These are phyloP conservation scores for Tarenaya hassleriana DNA, from an alignment of 345 rosid genomes.

Conservation along the genomic window DNA sequence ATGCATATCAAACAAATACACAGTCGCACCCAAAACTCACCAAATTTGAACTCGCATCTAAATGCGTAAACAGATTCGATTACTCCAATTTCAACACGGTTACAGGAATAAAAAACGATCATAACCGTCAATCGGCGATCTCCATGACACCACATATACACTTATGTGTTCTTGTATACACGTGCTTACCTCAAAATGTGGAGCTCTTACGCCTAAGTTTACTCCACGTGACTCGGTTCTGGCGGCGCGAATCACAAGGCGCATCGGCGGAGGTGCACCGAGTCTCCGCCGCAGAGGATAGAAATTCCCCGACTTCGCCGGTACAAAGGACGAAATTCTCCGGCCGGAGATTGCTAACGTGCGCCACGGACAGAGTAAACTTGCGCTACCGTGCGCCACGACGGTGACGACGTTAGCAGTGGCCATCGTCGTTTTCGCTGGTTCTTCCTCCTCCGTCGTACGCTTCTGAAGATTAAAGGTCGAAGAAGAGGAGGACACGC, in stretches of 20 bases:
- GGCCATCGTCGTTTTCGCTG: slow-evolving; percentile 30
- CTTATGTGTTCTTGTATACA: neutral
- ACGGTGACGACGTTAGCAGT: slow-evolving; percentile 27
- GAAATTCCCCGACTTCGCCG: slow-evolving; percentile 24
- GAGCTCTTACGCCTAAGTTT: slow-evolving; percentile 59
- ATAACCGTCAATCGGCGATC: too few relatives aligned
- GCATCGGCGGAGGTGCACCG: slow-evolving; percentile 28
- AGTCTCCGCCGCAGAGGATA: slow-evolving; percentile 28
- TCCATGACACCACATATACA: too few relatives aligned
- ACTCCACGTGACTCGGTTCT: slow-evolving; percentile 53
- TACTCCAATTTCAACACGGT: too few relatives aligned
- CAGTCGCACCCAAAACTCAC: too few relatives aligned
- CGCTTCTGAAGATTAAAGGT: too few relatives aligned
- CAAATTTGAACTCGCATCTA: too few relatives aligned
- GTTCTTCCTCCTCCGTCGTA: neutral
- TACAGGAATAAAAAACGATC: too few relatives aligned
- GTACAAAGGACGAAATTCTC: slow-evolving; percentile 14
- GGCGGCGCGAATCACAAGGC: slow-evolving; percentile 53
- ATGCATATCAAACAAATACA: neutral
- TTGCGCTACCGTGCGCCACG: slow-evolving; percentile 21
- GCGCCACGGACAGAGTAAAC: slow-evolving; percentile 12
- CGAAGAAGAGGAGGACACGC: too few relatives aligned
- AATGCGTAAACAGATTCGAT: too few relatives aligned
- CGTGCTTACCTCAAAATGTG: slow-evolving; percentile 49
- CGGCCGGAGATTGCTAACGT: slow-evolving; percentile 10